Percentiles rank a stretch among this genome's conserved stretches.
Conservation (phyloP, 495 filamentous ascomycete species). For the Penicillium verhagenii region DNA sequence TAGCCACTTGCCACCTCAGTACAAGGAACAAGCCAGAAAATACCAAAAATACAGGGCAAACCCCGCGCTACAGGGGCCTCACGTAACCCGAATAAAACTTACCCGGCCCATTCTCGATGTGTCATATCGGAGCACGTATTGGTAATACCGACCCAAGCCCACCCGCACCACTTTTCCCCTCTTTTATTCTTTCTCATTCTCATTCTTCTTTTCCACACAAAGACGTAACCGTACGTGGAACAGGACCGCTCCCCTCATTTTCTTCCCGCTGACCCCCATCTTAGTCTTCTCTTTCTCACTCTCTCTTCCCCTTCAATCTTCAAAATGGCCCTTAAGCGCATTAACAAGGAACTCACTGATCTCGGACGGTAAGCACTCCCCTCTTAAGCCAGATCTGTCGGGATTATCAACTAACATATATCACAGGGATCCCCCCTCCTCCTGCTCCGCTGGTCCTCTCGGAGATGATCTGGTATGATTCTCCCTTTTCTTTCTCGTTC, state of each 20-base stretch:
- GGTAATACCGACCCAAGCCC: constrained; percentile 20
- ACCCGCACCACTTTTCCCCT: constrained; percentile 28
- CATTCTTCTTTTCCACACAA: constrained; percentile 32
- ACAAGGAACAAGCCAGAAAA: not conserved
- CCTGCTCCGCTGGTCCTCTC: constrained; percentile 94
- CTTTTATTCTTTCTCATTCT: constrained; percentile 27
- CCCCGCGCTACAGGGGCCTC: constrained; percentile 9
- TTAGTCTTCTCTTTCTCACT: constrained; percentile 10
- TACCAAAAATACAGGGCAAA: not conserved
- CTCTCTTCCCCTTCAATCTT: constrained; percentile 20
- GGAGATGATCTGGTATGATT: constrained; percentile 94
- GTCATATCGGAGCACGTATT: constrained; percentile 23
- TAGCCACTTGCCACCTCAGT: not conserved
- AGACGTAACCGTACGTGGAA: constrained; percentile 32
- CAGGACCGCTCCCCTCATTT: not conserved
- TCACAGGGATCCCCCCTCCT: constrained; percentile 91
- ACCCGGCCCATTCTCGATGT: constrained; percentile 8
- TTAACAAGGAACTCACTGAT: constrained; percentile 99
- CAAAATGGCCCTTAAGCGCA: constrained; percentile 97
- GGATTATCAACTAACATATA: constrained; percentile 12
- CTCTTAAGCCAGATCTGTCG: not conserved
- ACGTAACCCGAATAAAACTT: not conserved
- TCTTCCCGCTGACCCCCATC: constrained; percentile 6
- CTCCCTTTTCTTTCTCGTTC: constrained; percentile 6
- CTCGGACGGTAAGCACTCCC: constrained; percentile 81